Evolutionary conservation across 2,329 filamentous ascomycete species (phyloP).

Genomic region (Knoxdaviesia proteae): DNA sequence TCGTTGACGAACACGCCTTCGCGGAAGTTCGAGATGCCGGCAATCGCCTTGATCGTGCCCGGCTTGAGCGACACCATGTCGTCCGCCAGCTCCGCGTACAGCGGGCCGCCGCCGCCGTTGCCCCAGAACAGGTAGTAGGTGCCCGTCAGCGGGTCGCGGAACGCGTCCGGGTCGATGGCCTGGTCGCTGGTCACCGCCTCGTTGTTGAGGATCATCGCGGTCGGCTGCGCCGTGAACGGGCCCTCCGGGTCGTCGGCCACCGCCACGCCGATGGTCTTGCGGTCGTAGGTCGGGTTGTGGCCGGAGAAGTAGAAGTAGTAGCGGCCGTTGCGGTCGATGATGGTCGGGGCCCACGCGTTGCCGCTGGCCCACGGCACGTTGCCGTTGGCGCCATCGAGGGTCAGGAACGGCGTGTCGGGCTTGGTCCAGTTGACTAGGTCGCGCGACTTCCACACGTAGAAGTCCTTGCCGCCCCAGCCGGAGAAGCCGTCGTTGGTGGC

Average conservation of each 20-base stretch:
- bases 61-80: conserved; percentile 23
- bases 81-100: conserved; percentile 20
- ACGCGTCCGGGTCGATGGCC: conserved; percentile 41
- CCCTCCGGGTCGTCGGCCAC: conserved; percentile 33
- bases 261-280: conserved; percentile 41
- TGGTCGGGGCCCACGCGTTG: conserved; percentile 47
- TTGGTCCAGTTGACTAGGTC: conserved; percentile 21
- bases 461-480: conserved; percentile 23
- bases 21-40: conserved; percentile 20
- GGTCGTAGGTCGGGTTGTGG: conserved; percentile 28
- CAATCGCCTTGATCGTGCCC: conserved; percentile 12
- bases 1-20: conserved; percentile 22
- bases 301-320: conserved; percentile 44
- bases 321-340: conserved; percentile 34
- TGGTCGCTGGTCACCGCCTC: conserved; percentile 12
- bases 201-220: conserved; percentile 34
- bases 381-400: conserved; percentile 20
- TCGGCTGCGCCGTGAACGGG: conserved; percentile 32
- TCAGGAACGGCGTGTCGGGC: conserved; percentile 19
- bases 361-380: conserved; percentile 44
- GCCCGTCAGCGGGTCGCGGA: conserved; percentile 35
- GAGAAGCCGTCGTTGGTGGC: conserved; percentile 22
- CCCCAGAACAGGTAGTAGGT: conserved; percentile 44
- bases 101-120: conserved; percentile 17
- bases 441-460: conserved; percentile 24